phyloP scores from a whole-genome alignment of 225 moss, liverwort and hornwort species.

The Pleurozium schreberi region DNA sequence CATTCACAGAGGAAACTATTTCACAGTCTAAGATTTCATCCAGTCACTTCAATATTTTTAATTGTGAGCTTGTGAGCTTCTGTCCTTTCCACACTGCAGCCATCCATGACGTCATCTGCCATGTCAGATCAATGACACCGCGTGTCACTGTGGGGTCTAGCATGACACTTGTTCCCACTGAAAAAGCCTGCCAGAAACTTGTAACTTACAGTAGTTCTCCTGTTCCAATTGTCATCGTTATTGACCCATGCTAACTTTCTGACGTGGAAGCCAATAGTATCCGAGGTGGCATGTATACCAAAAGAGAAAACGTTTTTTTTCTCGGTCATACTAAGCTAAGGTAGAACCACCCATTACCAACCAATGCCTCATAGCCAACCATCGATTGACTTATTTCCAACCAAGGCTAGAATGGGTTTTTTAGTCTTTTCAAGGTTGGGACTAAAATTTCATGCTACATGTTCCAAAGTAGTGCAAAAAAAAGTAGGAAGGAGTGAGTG shows the following conservation, averaged over 20 bases:
- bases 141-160: not conserved
- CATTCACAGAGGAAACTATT: too few relatives aligned
- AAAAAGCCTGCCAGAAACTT: not conserved
- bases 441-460: too few relatives aligned
- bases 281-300: not conserved
- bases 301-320: not conserved
- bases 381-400: too few relatives aligned
- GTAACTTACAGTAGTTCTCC: not conserved
- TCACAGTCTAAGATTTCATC: too few relatives aligned
- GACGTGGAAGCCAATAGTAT: not conserved
- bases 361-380: too few relatives aligned
- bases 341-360: too few relatives aligned
- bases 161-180: not conserved
- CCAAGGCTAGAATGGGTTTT: too few relatives aligned
- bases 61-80: not conserved
- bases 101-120: not conserved
- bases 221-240: not conserved
- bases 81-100: not conserved
- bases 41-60: too few relatives aligned
- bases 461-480: too few relatives aligned
- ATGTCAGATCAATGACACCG: not conserved
- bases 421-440: too few relatives aligned
- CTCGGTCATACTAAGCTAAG: too few relatives aligned
- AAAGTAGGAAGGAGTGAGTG: too few relatives aligned
- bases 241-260: not conserved